A percentile compares a stretch with the other conserved stretches of the same genome.
These are phyloP conservation scores for Cydonia oblonga DNA, from an alignment of 331 rosid species.

Conservation along the genomic window DNA sequence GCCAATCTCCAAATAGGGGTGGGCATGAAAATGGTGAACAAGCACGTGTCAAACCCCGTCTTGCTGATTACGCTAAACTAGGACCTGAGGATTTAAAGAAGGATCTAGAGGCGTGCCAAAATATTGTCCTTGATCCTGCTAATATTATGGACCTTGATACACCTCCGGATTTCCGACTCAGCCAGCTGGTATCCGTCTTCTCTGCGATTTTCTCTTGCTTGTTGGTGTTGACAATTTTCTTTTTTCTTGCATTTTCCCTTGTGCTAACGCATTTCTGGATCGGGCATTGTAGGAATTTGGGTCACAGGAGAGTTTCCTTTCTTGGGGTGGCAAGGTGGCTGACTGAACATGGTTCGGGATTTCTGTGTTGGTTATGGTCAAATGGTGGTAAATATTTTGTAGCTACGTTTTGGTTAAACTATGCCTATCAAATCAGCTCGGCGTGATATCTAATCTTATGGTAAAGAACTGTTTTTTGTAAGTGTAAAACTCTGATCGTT, in stretches of 20 bases:
- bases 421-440: not conserved
- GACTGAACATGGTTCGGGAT: constrained; percentile 21
- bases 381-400: constrained; percentile 9
- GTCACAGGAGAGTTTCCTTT: constrained; percentile 67
- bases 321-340: constrained; percentile 53
- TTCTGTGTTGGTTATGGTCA: not conserved
- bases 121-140: constrained; percentile 41
- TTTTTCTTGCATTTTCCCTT: not conserved
- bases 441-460: not conserved
- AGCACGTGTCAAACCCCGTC: constrained; percentile 26
- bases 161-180: constrained; percentile 50
- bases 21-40: constrained; percentile 21
- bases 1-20: constrained; percentile 64
- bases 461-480: not conserved
- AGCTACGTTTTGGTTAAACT: constrained; percentile 16
- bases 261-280: not conserved
- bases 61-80: constrained; percentile 52
- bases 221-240: not conserved
- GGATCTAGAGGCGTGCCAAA: constrained; percentile 74
- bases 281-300: constrained; percentile 52
- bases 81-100: constrained; percentile 72
- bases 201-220: not conserved
- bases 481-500: not conserved
- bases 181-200: constrained; percentile 40
- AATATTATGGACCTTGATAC: constrained; percentile 44